Conservation (phyloP, 2,329 filamentous ascomycete genomes). For the Xylaria sp. region DNA sequence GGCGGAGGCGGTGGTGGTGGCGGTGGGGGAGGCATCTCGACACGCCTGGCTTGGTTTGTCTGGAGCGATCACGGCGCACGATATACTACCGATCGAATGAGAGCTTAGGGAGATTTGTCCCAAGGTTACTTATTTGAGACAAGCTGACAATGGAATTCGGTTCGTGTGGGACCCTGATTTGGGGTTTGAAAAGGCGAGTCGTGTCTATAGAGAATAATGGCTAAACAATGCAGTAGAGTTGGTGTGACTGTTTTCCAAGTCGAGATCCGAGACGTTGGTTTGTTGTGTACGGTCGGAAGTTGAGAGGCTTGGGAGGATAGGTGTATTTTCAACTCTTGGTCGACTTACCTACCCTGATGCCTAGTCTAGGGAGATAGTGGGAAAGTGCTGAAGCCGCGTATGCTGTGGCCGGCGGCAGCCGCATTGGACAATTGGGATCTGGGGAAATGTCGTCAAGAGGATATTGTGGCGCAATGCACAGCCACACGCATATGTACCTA, state of each 20-base stretch:
- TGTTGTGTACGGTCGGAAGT: slow-evolving; percentile 12
- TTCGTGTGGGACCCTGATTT: neutral
- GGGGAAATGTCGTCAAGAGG: slow-evolving; percentile 28
- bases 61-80: neutral
- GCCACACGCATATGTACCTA: slow-evolving; percentile 16
- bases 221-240: slow-evolving; percentile 11
- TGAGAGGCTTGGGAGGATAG: slow-evolving; percentile 7
- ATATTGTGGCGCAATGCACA: slow-evolving; percentile 28
- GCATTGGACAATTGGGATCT: slow-evolving; percentile 19
- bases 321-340: neutral
- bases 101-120: neutral
- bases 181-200: neutral
- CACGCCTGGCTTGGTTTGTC: slow-evolving; percentile 18
- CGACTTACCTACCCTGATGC: slow-evolving; percentile 25
- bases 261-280: slow-evolving; percentile 2
- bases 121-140: neutral
- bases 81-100: neutral
- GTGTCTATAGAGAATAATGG: slow-evolving; percentile 24
- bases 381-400: slow-evolving; percentile 3
- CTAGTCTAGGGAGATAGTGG: slow-evolving; percentile 10
- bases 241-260: slow-evolving; percentile 11
- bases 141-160: slow-evolving; percentile 4
- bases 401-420: neutral
- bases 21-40: slow-evolving; percentile 66
- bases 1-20: slow-evolving; percentile 78